Conservation (phyloP, 1,139 yeast species). For the Geotrichum aggregatum region DNA sequence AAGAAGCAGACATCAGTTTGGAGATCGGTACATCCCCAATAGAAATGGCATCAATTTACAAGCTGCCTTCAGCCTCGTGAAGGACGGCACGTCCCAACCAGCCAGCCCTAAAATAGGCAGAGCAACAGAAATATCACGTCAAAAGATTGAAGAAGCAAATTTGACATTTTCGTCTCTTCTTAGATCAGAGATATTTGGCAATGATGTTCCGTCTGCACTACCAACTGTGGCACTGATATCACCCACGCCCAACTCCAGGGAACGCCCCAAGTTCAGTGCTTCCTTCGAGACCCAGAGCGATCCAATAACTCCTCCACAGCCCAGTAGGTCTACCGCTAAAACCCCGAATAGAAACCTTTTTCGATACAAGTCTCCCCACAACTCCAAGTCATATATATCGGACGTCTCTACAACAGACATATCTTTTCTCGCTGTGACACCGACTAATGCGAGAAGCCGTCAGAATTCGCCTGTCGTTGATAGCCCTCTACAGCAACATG, state of each 20-base stretch:
- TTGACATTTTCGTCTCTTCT: slow-evolving; percentile 79
- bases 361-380: slow-evolving; percentile 33
- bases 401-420: not conserved
- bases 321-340: slow-evolving; percentile 38
- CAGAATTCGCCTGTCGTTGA: not conserved
- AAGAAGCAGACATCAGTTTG: slow-evolving; percentile 30
- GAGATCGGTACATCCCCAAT: slow-evolving; percentile 83
- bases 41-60: slow-evolving; percentile 82
- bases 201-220: slow-evolving; percentile 60
- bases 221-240: not conserved
- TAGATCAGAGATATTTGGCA: slow-evolving; percentile 89
- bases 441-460: not conserved
- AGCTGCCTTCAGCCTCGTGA: slow-evolving; percentile 72
- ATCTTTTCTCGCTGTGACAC: not conserved
- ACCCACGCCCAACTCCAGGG: slow-evolving; percentile 13
- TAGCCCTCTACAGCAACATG: not conserved
- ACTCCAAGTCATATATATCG: slow-evolving; percentile 4
- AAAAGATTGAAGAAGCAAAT: slow-evolving; percentile 78
- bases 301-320: slow-evolving; percentile 31
- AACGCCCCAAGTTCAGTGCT: slow-evolving; percentile 22
- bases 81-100: slow-evolving; percentile 39
- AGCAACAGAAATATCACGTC: slow-evolving; percentile 61
- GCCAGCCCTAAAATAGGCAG: slow-evolving; percentile 29
- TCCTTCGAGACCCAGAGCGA: slow-evolving; percentile 13
- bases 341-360: slow-evolving; percentile 40